Conservation (phyloP, 495 filamentous ascomycete species). For the Daldinia caldariorum region DNA sequence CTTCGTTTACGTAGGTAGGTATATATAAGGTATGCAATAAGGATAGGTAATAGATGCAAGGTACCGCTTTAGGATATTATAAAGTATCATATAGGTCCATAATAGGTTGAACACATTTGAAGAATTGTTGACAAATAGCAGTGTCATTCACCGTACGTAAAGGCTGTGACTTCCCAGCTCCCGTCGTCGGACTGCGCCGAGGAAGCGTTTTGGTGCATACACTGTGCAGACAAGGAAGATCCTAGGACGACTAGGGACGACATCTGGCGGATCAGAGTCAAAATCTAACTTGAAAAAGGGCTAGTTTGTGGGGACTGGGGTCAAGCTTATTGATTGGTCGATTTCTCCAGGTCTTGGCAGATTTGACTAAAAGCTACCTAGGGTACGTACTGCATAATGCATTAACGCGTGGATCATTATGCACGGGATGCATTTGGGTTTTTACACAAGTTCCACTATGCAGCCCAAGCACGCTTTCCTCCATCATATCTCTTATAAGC, state of each 20-base stretch:
- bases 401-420: constrained; percentile 17
- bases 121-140: constrained; percentile 19
- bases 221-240: not conserved
- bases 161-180: constrained; percentile 8
- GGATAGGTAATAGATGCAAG: constrained; percentile 8
- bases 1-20: too few relatives aligned
- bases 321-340: constrained; percentile 38
- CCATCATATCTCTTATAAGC: not conserved
- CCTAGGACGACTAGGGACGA: not conserved
- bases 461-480: not conserved
- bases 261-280: constrained; percentile 4
- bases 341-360: constrained; percentile 39
- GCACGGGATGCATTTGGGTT: constrained; percentile 6
- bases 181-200: constrained; percentile 21
- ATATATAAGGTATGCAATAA: too few relatives aligned
- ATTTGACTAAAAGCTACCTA: constrained; percentile 25
- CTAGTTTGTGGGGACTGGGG: constrained; percentile 38
- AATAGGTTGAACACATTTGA: not conserved
- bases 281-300: constrained; percentile 8
- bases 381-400: constrained; percentile 1
- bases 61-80: constrained; percentile 6
- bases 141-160: constrained; percentile 31
- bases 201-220: constrained; percentile 9
- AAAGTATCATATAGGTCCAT: not conserved
- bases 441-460: constrained; percentile 10